Percentiles rank a stretch among this genome's conserved stretches.
Evolutionary conservation across 495 filamentous ascomycete species (phyloP).

Genomic region (Cryomyces minteri): DNA sequence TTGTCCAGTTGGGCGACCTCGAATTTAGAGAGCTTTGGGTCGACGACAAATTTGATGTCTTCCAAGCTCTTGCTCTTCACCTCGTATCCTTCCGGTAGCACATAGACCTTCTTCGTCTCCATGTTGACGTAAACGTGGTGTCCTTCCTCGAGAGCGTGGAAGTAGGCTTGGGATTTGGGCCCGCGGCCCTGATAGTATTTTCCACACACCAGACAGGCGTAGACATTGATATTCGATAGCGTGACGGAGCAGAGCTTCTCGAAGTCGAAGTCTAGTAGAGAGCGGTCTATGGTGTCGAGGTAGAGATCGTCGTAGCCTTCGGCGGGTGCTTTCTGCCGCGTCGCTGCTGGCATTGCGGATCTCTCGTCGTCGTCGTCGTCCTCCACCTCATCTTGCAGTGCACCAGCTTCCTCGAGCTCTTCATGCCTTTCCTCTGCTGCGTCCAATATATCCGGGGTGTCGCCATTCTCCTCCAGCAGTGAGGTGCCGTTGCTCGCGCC

Average conservation of each 20-base stretch:
- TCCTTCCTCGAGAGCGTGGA: slow-evolving; percentile 82
- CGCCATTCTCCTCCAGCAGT: slow-evolving; percentile 7
- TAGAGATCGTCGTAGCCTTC: slow-evolving; percentile 93
- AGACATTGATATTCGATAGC: slow-evolving; percentile 95
- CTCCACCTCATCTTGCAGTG: slow-evolving; percentile 6
- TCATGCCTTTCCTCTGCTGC: slow-evolving; percentile 17
- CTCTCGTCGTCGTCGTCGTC: slow-evolving; percentile 23
- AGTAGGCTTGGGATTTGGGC: slow-evolving; percentile 89
- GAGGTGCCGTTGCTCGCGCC: slow-evolving; percentile 22
- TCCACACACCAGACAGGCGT: slow-evolving; percentile 91
- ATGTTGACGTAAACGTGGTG: slow-evolving; percentile 99
- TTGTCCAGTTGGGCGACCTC: slow-evolving; percentile 69
- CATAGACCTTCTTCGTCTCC: slow-evolving; percentile 85
- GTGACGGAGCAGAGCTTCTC: slow-evolving; percentile 94
- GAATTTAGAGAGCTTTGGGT: slow-evolving; percentile 64
- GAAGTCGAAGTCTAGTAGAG: slow-evolving; percentile 85
- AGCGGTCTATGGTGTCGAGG: slow-evolving; percentile 88
- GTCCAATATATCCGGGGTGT: slow-evolving; percentile 14
- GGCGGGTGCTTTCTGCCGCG: slow-evolving; percentile 53
- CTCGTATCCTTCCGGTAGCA: slow-evolving; percentile 93
- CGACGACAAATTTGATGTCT: slow-evolving; percentile 96
- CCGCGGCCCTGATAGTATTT: slow-evolving; percentile 95
- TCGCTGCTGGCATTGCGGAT: slow-evolving; percentile 22
- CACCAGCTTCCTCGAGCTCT: slow-evolving; percentile 27
- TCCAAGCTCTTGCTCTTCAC: slow-evolving; percentile 89